Percentiles rank a stretch among this genome's conserved stretches.
phyloP scores from a whole-genome alignment of 2,329 filamentous ascomycete species.

The Penicillium expansum region DNA sequence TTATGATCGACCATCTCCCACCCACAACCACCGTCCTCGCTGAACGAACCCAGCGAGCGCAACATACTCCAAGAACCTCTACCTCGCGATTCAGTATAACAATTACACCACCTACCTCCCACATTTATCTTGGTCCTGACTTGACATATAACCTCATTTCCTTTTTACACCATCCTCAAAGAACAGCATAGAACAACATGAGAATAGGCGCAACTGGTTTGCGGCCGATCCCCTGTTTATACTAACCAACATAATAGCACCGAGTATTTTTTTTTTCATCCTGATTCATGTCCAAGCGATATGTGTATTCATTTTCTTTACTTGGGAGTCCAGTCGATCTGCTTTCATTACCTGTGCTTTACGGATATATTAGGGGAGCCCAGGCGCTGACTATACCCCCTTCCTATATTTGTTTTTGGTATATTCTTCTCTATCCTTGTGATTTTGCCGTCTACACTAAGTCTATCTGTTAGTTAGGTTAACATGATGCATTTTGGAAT shows the following conservation, averaged over 20 bases:
- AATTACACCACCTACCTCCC: not conserved
- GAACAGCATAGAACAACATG: not conserved
- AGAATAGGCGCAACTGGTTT: constrained; percentile 6
- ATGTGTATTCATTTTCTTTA: not conserved
- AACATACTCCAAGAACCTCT: not conserved
- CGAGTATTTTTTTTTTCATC: not conserved
- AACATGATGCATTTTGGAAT: not conserved
- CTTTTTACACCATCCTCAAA: not conserved
- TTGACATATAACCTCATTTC: not conserved
- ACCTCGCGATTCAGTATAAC: not conserved
- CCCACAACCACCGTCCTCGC: not conserved
- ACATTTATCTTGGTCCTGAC: constrained; percentile 2
- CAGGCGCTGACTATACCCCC: constrained; percentile 2
- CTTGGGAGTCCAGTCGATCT: not conserved
- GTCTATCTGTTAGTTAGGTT: not conserved
- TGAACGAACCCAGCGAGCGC: not conserved
- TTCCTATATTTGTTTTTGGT: not conserved
- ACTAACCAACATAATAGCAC: constrained; percentile 11
- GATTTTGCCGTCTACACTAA: not conserved
- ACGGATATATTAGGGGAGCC: constrained; percentile 1
- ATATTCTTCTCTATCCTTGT: not conserved
- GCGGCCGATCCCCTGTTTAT: not conserved
- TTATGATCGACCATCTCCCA: not conserved
- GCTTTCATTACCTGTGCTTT: not conserved
- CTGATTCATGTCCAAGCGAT: not conserved